Evolutionary conservation across 495 filamentous ascomycete genomes (phyloP), one percentile per base, ranked within the genome.

Genomic region (Trichodelitschia bisporula): DNA sequence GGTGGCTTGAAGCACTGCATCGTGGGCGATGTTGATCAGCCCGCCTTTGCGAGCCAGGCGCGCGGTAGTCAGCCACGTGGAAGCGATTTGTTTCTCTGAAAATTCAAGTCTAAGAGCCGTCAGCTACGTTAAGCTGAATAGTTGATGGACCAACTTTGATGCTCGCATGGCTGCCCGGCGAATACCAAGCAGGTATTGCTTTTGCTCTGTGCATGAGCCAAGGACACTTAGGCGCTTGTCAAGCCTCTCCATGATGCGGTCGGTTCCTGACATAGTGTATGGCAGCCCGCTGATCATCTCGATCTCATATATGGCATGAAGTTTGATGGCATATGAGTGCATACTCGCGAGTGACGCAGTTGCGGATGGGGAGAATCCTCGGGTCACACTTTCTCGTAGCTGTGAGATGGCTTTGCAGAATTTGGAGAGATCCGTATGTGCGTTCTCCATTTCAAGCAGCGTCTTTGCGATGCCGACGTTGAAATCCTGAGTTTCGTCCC

Each of bases 131-230:
- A 33, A 15, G 15, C 15, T n/a, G 12, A 19, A 16, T 11, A 2
- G n/a, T 9, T 11, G 10, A 10, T 51, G 48, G 40, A 47, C 59
- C 35, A 56, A 72, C 70, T 51, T 47, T 38, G 64, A 64, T 36
- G 79, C 40, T 37, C 78, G 64, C 79, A 93, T 92, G 1, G 70
- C 66, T 19, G 82, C 83, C 35, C 84, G 62, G 31, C 82, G 61
- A 14, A 95, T 57, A 2, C 82, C 74, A n/a, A 99, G 61, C 16
- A 99, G 50, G 42, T 91, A 91, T 47, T 95, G 84, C 47, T 95
- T 93, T 44, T 95, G 78, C 25, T 71, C 64, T 16, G 75, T 64
- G 42, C 79, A 91, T 3, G 79, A 72, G 2, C 86, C 86, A 6
- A 99, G 49, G 6, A 83, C 62, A 43, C 83, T 73, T 28, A 95